Conservation (phyloP, 1,284 basidiomycete genomes). For the Ustilago crameri region DNA sequence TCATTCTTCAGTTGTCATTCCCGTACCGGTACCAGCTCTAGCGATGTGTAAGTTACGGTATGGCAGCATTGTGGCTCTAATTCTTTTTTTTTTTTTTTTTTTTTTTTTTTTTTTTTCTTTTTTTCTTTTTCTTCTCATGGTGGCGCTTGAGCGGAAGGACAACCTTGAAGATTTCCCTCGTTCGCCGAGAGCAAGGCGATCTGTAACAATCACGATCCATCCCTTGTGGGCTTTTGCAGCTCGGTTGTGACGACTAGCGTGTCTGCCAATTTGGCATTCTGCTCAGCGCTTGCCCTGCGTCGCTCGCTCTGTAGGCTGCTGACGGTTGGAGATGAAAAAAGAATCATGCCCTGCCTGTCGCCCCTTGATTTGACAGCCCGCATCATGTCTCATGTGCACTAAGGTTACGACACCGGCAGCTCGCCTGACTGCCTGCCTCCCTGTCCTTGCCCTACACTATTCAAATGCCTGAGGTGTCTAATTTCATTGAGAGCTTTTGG, state of each 20-base stretch:
- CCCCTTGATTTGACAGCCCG: neutral
- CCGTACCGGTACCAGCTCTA: too few species aligned
- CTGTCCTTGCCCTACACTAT: too few species aligned
- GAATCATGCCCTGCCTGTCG: neutral
- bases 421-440: too few species aligned
- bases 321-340: neutral
- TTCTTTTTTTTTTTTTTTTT: too few species aligned
- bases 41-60: too few species aligned
- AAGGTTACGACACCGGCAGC: neutral
- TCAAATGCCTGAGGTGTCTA: too few species aligned
- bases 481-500: too few species aligned
- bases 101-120: too few species aligned
- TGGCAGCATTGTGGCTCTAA: too few species aligned
- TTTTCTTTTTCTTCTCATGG: neutral
- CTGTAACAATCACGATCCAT: conserved; percentile 6
- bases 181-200: neutral
- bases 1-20: too few species aligned
- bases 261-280: neutral
- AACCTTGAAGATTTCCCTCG: neutral
- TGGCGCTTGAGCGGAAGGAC: neutral
- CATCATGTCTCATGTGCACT: neutral
- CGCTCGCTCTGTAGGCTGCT: neutral
- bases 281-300: neutral
- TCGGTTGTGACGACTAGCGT: neutral
- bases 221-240: conserved; percentile 5